Conservation (phyloP, 129 eudicot species). For the Helianthus tuberosus region DNA sequence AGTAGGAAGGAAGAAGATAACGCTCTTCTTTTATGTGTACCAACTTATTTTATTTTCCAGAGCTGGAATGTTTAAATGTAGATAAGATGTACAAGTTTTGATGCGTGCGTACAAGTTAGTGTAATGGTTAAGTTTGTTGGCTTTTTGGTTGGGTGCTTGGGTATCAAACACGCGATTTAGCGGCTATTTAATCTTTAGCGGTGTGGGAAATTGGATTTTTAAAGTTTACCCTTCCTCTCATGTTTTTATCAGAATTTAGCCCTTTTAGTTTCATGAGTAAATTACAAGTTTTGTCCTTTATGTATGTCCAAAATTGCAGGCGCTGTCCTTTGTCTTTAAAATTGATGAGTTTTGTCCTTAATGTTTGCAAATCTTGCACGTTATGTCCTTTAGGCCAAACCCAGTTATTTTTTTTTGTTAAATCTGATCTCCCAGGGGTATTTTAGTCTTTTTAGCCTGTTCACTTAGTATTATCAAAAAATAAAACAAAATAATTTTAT, state of each 20-base stretch:
- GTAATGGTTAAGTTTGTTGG: neutral
- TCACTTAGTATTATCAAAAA: no score
- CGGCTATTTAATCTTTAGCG: slow-evolving; percentile 18
- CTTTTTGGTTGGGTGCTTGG: neutral
- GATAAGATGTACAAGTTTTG: slow-evolving; percentile 1
- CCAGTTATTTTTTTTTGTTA: no score
- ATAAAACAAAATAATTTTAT: no score
- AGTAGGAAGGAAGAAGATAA: slow-evolving; percentile 24
- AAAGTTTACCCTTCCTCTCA: slow-evolving; percentile 16
- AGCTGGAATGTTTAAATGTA: neutral
- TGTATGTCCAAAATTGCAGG: no score
- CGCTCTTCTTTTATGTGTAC: slow-evolving; percentile 25
- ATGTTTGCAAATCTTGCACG: no score
- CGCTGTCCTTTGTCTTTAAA: no score
- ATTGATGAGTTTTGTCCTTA: no score
- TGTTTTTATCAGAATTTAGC: neutral
- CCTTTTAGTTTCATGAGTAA: neutral
- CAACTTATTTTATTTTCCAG: slow-evolving; percentile 9
- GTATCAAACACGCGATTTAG: slow-evolving; percentile 1
- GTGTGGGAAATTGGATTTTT: slow-evolving; percentile 18
- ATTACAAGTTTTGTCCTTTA: no score
- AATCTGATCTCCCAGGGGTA: no score
- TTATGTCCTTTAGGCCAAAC: no score
- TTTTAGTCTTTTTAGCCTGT: no score
- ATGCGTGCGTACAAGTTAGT: slow-evolving; percentile 20